A percentile compares a stretch with the other conserved stretches of the same genome.
phyloP scores from a whole-genome alignment of 208 protist genomes.

The Blastocrithidia nonstop region DNA sequence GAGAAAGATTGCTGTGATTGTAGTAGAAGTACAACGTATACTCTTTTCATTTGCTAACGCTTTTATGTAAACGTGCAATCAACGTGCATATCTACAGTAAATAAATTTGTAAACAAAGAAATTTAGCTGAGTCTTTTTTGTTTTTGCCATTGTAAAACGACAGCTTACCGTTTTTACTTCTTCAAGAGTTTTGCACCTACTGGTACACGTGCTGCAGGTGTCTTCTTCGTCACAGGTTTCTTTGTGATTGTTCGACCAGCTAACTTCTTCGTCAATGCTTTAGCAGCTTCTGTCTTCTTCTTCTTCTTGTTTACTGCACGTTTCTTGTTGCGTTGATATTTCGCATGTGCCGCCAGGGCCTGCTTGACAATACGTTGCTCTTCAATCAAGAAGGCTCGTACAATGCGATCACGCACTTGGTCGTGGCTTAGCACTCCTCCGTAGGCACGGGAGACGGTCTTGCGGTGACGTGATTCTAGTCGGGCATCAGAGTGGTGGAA shows the following conservation, averaged over 20 bases:
- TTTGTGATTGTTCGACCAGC: background rate
- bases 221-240: background rate
- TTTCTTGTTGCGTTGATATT: slow-evolving; percentile 48
- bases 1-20: no score
- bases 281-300: slow-evolving; percentile 3
- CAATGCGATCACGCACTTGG: slow-evolving; percentile 92
- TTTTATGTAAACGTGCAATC: no score
- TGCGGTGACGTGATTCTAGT: slow-evolving; percentile 78
- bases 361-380: slow-evolving; percentile 98
- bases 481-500: slow-evolving; percentile 84
- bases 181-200: slow-evolving; percentile 61
- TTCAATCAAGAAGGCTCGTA: slow-evolving; percentile 98
- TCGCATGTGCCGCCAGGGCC: slow-evolving; percentile 52
- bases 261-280: background rate
- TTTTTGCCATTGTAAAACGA: background rate
- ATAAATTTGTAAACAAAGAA: no score
- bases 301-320: slow-evolving; percentile 55
- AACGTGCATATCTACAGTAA: no score
- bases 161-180: slow-evolving; percentile 19
- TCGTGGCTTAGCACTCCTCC: slow-evolving; percentile 91
- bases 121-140: no score
- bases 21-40: no score
- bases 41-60: no score
- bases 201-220: slow-evolving; percentile 15
- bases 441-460: slow-evolving; percentile 94